phyloP scores from a whole-genome alignment of 176 grass and related monocot species.

The Lolium perenne region DNA sequence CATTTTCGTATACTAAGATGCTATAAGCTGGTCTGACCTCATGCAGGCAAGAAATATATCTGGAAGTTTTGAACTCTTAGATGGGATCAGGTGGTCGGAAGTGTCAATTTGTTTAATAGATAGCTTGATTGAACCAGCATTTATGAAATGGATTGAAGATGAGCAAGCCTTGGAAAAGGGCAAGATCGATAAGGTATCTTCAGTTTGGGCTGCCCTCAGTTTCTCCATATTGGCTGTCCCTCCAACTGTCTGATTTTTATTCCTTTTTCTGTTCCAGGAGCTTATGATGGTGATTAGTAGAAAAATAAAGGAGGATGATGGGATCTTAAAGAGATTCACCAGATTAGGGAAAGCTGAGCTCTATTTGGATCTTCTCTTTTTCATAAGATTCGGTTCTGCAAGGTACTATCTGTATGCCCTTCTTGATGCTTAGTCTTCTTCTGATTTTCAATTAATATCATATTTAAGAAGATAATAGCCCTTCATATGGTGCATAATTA shows the following conservation, averaged over 20 bases:
- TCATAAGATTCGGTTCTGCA: constrained; percentile 84
- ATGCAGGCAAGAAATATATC: constrained; percentile 75
- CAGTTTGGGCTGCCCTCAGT: constrained; percentile 22
- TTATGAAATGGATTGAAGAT: constrained; percentile 76
- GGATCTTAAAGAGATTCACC: constrained; percentile 75
- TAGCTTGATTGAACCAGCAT: constrained; percentile 59
- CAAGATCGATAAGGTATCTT: constrained; percentile 53
- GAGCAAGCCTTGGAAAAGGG: constrained; percentile 67
- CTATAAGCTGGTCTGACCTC: constrained; percentile 39
- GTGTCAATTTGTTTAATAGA: constrained; percentile 57
- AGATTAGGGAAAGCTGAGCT: constrained; percentile 81
- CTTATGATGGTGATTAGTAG: constrained; percentile 54
- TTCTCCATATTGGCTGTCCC: constrained; percentile 2
- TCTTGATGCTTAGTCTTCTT: not conserved
- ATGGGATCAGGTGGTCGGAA: constrained; percentile 63
- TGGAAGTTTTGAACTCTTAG: constrained; percentile 48
- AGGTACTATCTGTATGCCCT: constrained; percentile 56
- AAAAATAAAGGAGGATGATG: constrained; percentile 79
- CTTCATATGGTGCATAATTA: constrained; percentile 16
- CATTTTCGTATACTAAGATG: constrained; percentile 29
- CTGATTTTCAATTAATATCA: not conserved
- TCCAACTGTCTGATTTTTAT: constrained; percentile 41
- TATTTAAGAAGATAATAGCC: constrained; percentile 15
- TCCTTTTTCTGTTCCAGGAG: constrained; percentile 60
- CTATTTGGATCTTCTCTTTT: constrained; percentile 78